Evolutionary conservation across 805 yeast genomes (phyloP), one percentile per base, ranked within the genome.

Genomic region (Sugiyamaella boreocaroliniensis): DNA sequence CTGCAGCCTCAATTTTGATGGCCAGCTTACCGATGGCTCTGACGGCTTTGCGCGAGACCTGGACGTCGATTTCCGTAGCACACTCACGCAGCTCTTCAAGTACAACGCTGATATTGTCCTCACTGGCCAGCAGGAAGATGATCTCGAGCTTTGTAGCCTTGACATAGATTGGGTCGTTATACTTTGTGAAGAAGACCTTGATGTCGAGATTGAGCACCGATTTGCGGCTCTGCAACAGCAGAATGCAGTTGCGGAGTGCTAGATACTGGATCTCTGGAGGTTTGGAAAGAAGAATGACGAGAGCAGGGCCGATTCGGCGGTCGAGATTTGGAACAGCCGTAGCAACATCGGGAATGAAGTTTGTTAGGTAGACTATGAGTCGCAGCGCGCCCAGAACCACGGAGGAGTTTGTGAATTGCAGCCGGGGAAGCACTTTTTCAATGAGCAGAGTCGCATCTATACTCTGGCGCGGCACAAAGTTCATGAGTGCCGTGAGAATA

Each of bases 21-120:
- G 97, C 95, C 18, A 92, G 71, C 62, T 89, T 87, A 1, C 97
- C 97, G 56, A 92, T 81, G 0, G 96, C 96, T 54, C 95, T 71
- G 2, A 92, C 81, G 0, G 97, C 89, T 62, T 89, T 86, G 52
- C 95, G 74, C 1, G 90, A 87, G 84, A 89, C 88, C 53, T 85
- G 85, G 20, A 83, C 78, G 67, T 90, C 97, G 12, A 87, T 82
- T 61, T 88, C 96, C 0, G 89, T 79, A 4, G 95, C 95, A 67
- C 90, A 90, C 61, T 86, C 96, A 57, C 82, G 85, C 49, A 90
- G 68, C 64, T 90, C 98, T 15, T 79, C 70, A 45, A 90, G 70
- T 0, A 92, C 88, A 40, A 75, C 68, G 4, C 71, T 73, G 45
- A 85, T 73, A 60, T 86, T 86, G 9, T 66, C 58, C 50, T 80